Evolutionary conservation across 164 flowering plant species (phyloP).

Genomic region (Nymphaea thermarum): DNA sequence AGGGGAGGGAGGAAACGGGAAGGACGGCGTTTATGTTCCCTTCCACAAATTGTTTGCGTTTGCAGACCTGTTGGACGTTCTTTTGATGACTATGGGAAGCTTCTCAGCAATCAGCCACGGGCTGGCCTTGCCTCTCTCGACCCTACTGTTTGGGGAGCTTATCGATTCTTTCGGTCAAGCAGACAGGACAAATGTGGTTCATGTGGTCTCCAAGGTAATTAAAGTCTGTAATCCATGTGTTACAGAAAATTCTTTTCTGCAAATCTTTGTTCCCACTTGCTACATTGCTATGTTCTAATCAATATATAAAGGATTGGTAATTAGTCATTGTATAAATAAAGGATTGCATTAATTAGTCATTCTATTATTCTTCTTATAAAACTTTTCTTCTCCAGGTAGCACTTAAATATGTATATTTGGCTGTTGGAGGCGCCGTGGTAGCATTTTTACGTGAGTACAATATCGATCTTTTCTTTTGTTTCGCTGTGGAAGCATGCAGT

Average conservation of each 20-base stretch:
- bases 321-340: too few relatives aligned
- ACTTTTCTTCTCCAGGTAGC: too few relatives aligned
- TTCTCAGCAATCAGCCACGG: slow-evolving; percentile 4
- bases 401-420: too few relatives aligned
- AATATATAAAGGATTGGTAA: too few relatives aligned
- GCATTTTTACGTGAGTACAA: too few relatives aligned
- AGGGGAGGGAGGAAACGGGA: not conserved
- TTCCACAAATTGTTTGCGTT: slow-evolving; percentile 8
- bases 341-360: not conserved
- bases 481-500: too few relatives aligned
- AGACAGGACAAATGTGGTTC: slow-evolving; percentile 1
- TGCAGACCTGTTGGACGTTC: slow-evolving; percentile 8
- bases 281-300: too few relatives aligned
- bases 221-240: too few relatives aligned
- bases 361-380: not conserved
- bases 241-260: too few relatives aligned
- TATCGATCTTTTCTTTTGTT: too few relatives aligned
- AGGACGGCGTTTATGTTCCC: not conserved
- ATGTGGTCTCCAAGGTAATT: slow-evolving; percentile 5
- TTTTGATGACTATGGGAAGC: slow-evolving; percentile 7
- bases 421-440: too few relatives aligned
- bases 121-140: slow-evolving; percentile 12
- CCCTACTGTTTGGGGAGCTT: slow-evolving; percentile 9
- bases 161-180: slow-evolving; percentile 4
- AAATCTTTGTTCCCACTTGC: too few relatives aligned